Percentiles rank a stretch among this genome's conserved stretches.
phyloP scores from a whole-genome alignment of 768 basidiomycete species.

The Baorangia bicolor region DNA sequence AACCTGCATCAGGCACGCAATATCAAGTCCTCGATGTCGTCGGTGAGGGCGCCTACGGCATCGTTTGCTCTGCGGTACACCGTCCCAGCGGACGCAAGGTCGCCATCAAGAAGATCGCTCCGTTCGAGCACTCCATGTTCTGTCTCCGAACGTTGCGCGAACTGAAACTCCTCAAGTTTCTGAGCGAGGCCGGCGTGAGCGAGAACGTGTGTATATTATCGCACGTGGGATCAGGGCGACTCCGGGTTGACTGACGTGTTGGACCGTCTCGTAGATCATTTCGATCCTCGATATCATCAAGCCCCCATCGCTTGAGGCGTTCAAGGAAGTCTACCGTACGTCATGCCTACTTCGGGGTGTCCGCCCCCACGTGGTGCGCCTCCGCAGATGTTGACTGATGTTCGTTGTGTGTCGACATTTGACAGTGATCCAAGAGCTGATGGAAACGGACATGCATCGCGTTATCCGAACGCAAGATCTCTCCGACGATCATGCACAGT shows the following conservation, averaged over 20 bases:
- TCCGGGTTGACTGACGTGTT: background rate
- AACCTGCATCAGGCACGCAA: slow-evolving; percentile 55
- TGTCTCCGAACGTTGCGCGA: slow-evolving; percentile 88
- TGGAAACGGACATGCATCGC: slow-evolving; percentile 97
- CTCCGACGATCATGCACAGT: slow-evolving; percentile 93
- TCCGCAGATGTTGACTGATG: background rate
- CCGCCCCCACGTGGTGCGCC: background rate
- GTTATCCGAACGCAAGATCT: slow-evolving; percentile 95
- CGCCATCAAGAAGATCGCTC: slow-evolving; percentile 95
- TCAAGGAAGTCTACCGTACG: slow-evolving; percentile 83
- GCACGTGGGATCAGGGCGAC: background rate
- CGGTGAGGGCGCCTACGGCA: slow-evolving; percentile 91
- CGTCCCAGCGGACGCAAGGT: slow-evolving; percentile 85
- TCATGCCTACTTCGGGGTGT: slow-evolving; percentile 11
- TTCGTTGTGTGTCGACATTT: background rate
- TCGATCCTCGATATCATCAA: slow-evolving; percentile 88
- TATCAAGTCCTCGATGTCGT: slow-evolving; percentile 87
- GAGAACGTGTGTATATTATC: slow-evolving; percentile 60
- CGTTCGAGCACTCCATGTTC: slow-evolving; percentile 96
- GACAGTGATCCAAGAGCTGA: slow-evolving; percentile 84
- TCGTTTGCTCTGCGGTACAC: slow-evolving; percentile 93
- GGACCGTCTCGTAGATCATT: slow-evolving; percentile 58
- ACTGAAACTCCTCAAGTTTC: slow-evolving; percentile 78
- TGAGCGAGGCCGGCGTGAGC: slow-evolving; percentile 85
- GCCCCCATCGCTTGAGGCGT: slow-evolving; percentile 73